phyloP scores from a whole-genome alignment of 1,139 yeast genomes.

The Yamadazyma epiphylla region DNA sequence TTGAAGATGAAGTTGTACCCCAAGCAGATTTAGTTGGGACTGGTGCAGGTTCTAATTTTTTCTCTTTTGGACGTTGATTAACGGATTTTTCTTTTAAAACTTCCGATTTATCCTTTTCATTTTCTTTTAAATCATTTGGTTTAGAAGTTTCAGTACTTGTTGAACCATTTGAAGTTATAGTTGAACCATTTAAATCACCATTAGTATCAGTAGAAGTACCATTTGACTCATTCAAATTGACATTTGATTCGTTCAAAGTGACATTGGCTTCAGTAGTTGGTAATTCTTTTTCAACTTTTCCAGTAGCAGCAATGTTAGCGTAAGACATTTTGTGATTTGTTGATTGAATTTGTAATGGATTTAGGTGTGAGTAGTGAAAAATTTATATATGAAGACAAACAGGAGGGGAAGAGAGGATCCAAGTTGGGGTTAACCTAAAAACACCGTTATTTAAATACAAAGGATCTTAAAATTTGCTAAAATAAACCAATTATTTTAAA shows the following conservation, averaged over 20 bases:
- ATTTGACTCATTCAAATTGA: too few relatives aligned
- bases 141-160: constrained; percentile 2
- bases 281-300: constrained; percentile 2
- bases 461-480: too few relatives aligned
- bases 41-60: constrained; percentile 69
- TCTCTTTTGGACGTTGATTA: constrained; percentile 14
- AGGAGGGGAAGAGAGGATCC: too few relatives aligned
- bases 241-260: too few relatives aligned
- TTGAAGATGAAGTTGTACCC: constrained; percentile 41
- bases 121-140: constrained; percentile 2
- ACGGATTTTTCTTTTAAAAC: constrained; percentile 2
- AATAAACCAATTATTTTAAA: too few relatives aligned
- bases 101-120: constrained; percentile 9
- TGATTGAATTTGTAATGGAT: too few relatives aligned
- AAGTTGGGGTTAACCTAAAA: too few relatives aligned
- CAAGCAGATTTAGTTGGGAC: constrained; percentile 69
- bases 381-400: too few relatives aligned
- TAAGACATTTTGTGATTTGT: too few relatives aligned
- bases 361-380: too few relatives aligned
- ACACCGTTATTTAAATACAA: too few relatives aligned
- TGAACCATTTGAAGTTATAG: constrained; percentile 1
- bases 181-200: constrained; percentile 2
- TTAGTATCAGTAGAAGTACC: constrained; percentile 7
- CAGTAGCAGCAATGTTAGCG: background rate
- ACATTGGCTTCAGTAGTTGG: constrained; percentile 10